These are phyloP conservation scores for Stellera chamaejasme DNA, from an alignment of 345 rosid genomes.

Conservation along the genomic window DNA sequence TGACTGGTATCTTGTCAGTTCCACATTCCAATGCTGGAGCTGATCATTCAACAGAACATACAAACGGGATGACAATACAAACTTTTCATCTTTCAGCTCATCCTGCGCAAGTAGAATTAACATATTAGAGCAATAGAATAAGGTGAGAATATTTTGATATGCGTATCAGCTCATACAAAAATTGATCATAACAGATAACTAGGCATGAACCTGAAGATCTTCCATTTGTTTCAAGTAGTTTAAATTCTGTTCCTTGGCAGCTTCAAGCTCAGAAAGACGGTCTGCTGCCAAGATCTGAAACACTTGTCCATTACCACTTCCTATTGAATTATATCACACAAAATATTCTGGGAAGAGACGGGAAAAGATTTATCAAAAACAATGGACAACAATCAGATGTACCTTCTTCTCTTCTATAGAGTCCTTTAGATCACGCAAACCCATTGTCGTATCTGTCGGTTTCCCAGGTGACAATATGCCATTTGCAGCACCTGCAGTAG, in stretches of 20 bases:
- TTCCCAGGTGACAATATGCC: slow-evolving; percentile 79
- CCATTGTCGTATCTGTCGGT: slow-evolving; percentile 52
- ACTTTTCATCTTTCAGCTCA: slow-evolving; percentile 76
- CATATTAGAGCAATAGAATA: slow-evolving; percentile 12
- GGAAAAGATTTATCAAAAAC: slow-evolving; percentile 1
- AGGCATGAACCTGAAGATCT: slow-evolving; percentile 56
- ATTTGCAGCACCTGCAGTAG: slow-evolving; percentile 46
- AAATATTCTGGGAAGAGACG: not conserved
- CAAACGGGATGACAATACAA: slow-evolving; percentile 54
- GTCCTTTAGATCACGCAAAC: slow-evolving; percentile 68
- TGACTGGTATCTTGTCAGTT: slow-evolving; percentile 57
- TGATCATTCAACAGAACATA: slow-evolving; percentile 70
- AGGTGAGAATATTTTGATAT: slow-evolving; percentile 1
- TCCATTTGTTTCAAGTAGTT: slow-evolving; percentile 61
- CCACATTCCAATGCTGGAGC: slow-evolving; percentile 71
- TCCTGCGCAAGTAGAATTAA: slow-evolving; percentile 33
- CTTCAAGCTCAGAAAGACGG: slow-evolving; percentile 80
- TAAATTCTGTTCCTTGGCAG: slow-evolving; percentile 56
- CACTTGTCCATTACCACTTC: slow-evolving; percentile 20
- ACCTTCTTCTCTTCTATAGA: slow-evolving; percentile 77
- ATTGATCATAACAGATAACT: slow-evolving; percentile 9
- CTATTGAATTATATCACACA: slow-evolving; percentile 11
- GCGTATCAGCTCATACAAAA: slow-evolving; percentile 8
- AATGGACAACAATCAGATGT: slow-evolving; percentile 9
- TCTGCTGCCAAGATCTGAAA: slow-evolving; percentile 67